These are phyloP conservation scores for Pichia cephalocereana DNA, from an alignment of 805 yeast species.

Conservation along the genomic window DNA sequence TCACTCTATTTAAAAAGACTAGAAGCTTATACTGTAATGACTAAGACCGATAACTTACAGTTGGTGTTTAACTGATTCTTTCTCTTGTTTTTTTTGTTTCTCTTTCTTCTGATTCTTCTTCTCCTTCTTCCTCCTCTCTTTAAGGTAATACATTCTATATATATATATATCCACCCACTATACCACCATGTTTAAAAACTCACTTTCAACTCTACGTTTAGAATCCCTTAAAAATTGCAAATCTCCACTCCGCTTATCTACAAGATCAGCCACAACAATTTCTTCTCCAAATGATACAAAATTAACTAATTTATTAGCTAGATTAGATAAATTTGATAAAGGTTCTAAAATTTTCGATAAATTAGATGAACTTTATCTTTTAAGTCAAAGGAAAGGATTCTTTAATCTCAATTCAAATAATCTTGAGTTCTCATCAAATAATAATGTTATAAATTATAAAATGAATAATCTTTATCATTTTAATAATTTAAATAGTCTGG, in stretches of 20 bases:
- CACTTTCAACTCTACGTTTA: background rate
- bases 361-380: slow-evolving; percentile 22
- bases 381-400: slow-evolving; percentile 27
- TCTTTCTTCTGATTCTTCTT: background rate
- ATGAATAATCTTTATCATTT: slow-evolving; percentile 22
- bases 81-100: background rate
- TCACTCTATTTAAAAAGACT: no score
- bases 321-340: slow-evolving; percentile 22
- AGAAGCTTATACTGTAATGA: no score
- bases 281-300: slow-evolving; percentile 22
- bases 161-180: no score
- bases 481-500: slow-evolving; percentile 18
- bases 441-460: slow-evolving; percentile 14
- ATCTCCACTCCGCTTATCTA: background rate
- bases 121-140: background rate
- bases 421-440: slow-evolving; percentile 23
- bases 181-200: background rate
- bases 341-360: slow-evolving; percentile 21
- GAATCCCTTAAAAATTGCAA: background rate
- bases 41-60: background rate
- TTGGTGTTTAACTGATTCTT: no score
- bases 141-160: no score
- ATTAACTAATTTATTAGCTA: slow-evolving; percentile 19
- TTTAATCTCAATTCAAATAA: slow-evolving; percentile 22
- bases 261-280: slow-evolving; percentile 21